Percentiles rank a stretch among this genome's conserved stretches.
Conservation (phyloP, 148 eudicot species). For the Chenopodium album region DNA sequence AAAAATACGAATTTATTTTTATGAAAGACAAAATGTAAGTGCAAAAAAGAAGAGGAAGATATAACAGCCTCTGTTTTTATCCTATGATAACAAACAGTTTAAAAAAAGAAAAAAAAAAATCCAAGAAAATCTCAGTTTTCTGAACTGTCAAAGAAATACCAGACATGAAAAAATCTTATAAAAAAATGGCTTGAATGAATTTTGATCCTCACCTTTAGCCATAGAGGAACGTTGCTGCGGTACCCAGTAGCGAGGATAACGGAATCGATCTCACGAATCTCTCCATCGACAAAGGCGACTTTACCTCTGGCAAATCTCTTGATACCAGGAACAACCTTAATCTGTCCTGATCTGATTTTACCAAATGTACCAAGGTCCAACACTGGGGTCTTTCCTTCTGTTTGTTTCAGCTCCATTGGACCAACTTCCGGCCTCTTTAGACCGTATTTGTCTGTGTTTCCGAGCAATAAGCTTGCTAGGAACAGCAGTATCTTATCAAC, state of each 20-base stretch:
- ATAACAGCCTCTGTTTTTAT: background rate
- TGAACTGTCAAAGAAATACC: conserved; percentile 53
- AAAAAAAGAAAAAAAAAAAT: conserved; percentile 32
- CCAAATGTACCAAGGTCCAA: conserved; percentile 69
- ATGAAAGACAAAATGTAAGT: conserved; percentile 25
- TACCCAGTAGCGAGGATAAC: conserved; percentile 87
- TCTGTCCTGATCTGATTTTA: conserved; percentile 64
- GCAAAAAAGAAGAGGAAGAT: background rate
- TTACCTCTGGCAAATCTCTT: conserved; percentile 54
- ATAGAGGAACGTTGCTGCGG: conserved; percentile 80
- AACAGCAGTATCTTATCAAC: conserved; percentile 66
- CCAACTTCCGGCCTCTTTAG: conserved; percentile 74
- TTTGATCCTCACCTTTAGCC: conserved; percentile 66
- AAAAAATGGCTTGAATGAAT: background rate
- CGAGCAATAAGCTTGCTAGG: conserved; percentile 48
- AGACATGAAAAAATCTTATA: conserved; percentile 13
- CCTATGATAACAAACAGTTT: background rate
- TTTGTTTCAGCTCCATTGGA: conserved; percentile 75
- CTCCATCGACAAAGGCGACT: conserved; percentile 59
- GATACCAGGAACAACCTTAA: conserved; percentile 78
- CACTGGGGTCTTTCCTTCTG: conserved; percentile 80
- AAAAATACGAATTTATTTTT: conserved; percentile 3
- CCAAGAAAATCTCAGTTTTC: conserved; percentile 39
- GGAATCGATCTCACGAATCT: conserved; percentile 56
- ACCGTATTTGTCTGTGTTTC: conserved; percentile 67